Evolutionary conservation across 129 eudicot species (phyloP).

Genomic region (Flaveria brownii): DNA sequence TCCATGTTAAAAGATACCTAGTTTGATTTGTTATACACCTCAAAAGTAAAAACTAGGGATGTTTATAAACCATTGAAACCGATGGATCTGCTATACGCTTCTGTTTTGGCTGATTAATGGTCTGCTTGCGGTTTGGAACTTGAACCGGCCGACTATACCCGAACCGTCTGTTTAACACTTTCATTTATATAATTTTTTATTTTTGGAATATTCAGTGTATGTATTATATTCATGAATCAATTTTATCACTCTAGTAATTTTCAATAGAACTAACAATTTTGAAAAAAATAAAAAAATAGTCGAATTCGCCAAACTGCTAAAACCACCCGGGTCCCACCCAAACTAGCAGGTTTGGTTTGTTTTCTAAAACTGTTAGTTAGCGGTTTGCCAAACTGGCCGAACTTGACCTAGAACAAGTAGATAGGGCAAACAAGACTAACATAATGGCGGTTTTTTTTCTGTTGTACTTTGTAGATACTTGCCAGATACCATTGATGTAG

Average conservation of each 20-base stretch:
- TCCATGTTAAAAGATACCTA: no score
- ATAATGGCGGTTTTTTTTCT: background rate
- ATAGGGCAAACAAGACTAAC: background rate
- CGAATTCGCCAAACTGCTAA: no score
- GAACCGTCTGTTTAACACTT: no score
- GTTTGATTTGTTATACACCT: no score
- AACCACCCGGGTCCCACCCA: background rate
- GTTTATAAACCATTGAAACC: background rate
- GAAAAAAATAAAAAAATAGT: no score
- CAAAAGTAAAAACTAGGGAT: background rate
- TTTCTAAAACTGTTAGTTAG: background rate
- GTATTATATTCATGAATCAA: no score
- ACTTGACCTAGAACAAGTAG: background rate
- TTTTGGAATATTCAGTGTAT: no score
- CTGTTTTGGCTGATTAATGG: background rate
- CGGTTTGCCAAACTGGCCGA: background rate
- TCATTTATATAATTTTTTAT: no score
- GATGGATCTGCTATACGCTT: background rate
- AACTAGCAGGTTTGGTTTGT: background rate
- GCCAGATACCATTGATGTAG: slow-evolving; percentile 98
- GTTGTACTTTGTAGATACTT: slow-evolving; percentile 57
- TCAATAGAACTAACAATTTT: no score
- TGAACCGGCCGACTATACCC: no score
- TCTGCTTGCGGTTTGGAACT: background rate
- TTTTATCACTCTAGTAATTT: no score